Conservation (phyloP, 108 stramenopile genomes). For the Nannochloropsis gaditana region DNA sequence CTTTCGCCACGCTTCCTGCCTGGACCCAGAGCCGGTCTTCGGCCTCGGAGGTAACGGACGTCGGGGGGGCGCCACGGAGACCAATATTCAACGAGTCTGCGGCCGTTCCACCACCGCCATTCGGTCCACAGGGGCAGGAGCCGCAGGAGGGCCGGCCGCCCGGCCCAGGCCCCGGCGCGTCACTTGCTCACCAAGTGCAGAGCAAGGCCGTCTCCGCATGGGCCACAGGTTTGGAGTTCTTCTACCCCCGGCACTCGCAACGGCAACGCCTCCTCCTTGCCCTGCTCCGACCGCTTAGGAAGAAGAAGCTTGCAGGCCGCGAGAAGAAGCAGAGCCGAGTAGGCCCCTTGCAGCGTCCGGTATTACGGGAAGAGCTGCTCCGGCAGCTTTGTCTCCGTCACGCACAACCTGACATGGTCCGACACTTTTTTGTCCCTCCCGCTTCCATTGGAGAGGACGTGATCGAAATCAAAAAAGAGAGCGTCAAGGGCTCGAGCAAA, state of each 20-base stretch:
- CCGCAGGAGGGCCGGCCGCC: too few species aligned
- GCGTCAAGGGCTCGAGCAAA: background rate
- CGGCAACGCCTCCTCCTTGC: conserved; percentile 9
- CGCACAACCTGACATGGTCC: background rate
- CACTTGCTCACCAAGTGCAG: background rate
- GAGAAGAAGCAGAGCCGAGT: too few species aligned
- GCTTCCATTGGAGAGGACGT: background rate
- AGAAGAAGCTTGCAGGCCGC: too few species aligned
- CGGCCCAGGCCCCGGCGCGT: background rate
- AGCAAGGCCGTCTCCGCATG: background rate
- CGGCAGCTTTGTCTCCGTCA: background rate
- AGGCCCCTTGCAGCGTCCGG: too few species aligned
- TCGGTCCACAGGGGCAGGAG: too few species aligned
- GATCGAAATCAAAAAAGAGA: background rate
- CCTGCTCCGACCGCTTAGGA: background rate
- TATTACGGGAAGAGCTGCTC: background rate
- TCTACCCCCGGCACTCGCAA: background rate
- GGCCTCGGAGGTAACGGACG: too few species aligned
- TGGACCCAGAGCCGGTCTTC: too few species aligned
- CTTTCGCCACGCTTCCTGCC: background rate
- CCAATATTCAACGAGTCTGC: too few species aligned
- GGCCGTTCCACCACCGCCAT: too few species aligned
- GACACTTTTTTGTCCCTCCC: background rate
- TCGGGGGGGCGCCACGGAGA: too few species aligned
- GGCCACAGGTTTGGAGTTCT: background rate